Evolutionary conservation across 495 filamentous ascomycete genomes (phyloP), one percentile per base, ranked within the genome.

Genomic region (Pseudoneurospora amorphoporcata): DNA sequence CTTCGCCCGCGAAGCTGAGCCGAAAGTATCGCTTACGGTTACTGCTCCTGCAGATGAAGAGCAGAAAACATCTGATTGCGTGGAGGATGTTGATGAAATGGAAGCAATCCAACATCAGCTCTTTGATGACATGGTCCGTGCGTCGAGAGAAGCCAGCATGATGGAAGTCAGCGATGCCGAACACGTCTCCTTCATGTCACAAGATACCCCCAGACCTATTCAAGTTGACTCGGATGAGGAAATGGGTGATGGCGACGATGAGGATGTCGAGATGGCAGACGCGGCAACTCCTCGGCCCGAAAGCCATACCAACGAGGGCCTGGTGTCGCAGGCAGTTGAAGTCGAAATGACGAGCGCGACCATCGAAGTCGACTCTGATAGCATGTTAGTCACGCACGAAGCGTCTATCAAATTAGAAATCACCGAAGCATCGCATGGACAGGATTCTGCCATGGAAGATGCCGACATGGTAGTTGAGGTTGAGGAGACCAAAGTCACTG

Each of bases 241-340:
- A 16, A 29, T 71, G 23, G 58, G 8, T 2, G 72, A 74, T 16
- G 53, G 72, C n/a, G 72, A 73, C 38, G 69, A 73, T 39, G 73
- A 72, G 16, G 45, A 72, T 39, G 71, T 75, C 42, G 71, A 72
- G 14, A 72, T 75, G 73, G 23, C 39, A 14, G 73, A 73, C n/a
- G 53, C 23, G 53, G 53, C 53, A 16, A 39, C 58, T 38, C 68
- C 68, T 32, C 37, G 19, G 16, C 38, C 68, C 29, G 72, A 71
- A 65, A 16, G 9, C 53, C 53, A 16, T 65, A 8, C 53, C 32
- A 12, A 65, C 7, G 53, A 65, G 7, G 53, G 32, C 32, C 39
- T 41, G 19, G 19, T 45, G 39, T 45, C 70, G 40, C 39, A 69
- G 23, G 41, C 29, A 4, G 69, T 39, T 42, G 32, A 65, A 65